Evolutionary conservation across 208 protist genomes (phyloP).

Genomic region (Acanthamoeba healyi): DNA sequence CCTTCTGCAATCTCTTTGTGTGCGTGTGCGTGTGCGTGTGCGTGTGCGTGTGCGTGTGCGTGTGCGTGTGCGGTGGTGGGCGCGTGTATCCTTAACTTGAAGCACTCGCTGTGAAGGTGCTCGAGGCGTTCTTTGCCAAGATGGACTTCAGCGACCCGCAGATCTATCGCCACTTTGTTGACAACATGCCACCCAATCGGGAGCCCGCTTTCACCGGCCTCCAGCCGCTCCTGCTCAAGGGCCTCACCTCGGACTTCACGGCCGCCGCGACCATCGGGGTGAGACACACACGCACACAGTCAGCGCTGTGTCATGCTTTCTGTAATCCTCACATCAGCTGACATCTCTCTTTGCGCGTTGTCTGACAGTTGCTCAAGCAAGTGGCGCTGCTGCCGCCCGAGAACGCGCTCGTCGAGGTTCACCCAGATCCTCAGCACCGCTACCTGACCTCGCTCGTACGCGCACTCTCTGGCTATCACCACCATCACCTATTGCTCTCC

Average conservation of each 20-base stretch:
- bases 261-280: no score
- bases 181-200: neutral
- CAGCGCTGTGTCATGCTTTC: no score
- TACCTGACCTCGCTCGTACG: slow-evolving; percentile 29
- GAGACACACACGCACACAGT: no score
- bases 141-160: slow-evolving; percentile 9
- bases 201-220: neutral
- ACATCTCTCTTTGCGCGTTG: neutral
- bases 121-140: neutral
- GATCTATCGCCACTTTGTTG: neutral
- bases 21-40: no score
- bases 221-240: slow-evolving; percentile 1
- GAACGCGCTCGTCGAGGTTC: neutral
- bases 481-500: neutral
- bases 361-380: neutral
- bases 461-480: neutral
- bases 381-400: neutral
- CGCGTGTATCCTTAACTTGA: no score
- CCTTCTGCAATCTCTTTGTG: no score
- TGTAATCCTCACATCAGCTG: neutral
- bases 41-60: no score
- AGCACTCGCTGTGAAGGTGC: slow-evolving; percentile 22
- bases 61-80: no score
- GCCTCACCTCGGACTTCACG: slow-evolving; percentile 45
- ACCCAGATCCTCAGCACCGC: neutral